A percentile compares a stretch with the other conserved stretches of the same genome.
Evolutionary conservation across 2,329 filamentous ascomycete species (phyloP).

Genomic region (Chrysosporium queenslandicum): DNA sequence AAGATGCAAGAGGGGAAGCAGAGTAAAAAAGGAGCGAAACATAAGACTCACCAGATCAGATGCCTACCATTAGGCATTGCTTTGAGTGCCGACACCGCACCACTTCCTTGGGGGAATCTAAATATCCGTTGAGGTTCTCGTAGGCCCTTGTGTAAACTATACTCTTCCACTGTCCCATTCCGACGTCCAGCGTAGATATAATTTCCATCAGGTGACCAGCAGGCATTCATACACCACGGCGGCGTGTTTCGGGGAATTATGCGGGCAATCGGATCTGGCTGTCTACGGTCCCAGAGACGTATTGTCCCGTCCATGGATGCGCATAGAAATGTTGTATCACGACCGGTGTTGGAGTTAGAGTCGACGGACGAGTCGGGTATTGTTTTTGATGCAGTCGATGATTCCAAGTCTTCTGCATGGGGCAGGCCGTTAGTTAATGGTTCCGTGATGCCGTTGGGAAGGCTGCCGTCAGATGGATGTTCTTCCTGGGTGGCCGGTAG

Average conservation of each 20-base stretch:
- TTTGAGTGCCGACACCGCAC: constrained; percentile 75
- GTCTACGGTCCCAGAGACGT: constrained; percentile 47
- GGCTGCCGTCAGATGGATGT: constrained; percentile 13
- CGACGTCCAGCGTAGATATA: constrained; percentile 84
- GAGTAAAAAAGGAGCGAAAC: too few species aligned
- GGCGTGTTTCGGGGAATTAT: constrained; percentile 68
- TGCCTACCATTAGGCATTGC: constrained; percentile 90
- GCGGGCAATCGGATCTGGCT: constrained; percentile 64
- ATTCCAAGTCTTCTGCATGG: constrained; percentile 35
- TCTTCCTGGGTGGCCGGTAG: constrained; percentile 1
- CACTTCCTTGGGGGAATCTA: constrained; percentile 80
- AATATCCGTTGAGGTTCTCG: constrained; percentile 68
- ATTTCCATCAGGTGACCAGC: constrained; percentile 93
- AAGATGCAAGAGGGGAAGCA: neutral
- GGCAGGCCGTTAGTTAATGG: constrained; percentile 34
- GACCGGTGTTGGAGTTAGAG: constrained; percentile 42
- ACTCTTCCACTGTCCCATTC: constrained; percentile 92
- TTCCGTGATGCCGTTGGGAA: constrained; percentile 22
- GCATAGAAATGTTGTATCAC: constrained; percentile 71
- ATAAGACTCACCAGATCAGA: constrained; percentile 65
- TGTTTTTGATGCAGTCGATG: constrained; percentile 17
- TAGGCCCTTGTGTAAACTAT: constrained; percentile 68
- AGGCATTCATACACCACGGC: constrained; percentile 95
- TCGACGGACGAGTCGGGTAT: constrained; percentile 20
- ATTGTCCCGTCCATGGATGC: constrained; percentile 48